These are phyloP conservation scores for Podospora pseudoanserina DNA, from an alignment of 495 filamentous ascomycete genomes.

Conservation along the genomic window DNA sequence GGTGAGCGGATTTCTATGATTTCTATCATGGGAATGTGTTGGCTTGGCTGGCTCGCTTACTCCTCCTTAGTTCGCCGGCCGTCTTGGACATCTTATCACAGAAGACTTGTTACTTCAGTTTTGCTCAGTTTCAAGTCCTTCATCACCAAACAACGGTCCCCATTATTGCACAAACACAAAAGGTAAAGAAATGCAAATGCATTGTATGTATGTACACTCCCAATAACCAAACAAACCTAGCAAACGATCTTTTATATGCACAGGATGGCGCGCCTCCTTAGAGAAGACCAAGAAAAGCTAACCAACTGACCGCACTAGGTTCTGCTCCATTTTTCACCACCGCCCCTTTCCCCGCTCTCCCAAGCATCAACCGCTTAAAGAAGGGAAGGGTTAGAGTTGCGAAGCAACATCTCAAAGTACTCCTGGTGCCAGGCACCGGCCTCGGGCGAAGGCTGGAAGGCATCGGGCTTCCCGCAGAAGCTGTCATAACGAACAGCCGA, in stretches of 20 bases:
- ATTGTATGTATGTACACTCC: background rate
- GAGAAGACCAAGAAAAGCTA: background rate
- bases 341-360: background rate
- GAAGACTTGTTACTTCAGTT: too few relatives aligned
- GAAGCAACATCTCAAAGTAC: slow-evolving; percentile 67
- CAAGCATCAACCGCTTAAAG: slow-evolving; percentile 31
- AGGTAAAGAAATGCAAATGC: background rate
- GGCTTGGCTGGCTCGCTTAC: background rate
- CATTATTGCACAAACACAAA: background rate
- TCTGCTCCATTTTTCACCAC: background rate
- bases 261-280: background rate
- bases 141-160: background rate
- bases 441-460: slow-evolving; percentile 67
- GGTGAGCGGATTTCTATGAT: background rate
- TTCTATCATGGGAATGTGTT: background rate
- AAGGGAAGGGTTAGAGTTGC: slow-evolving; percentile 59
- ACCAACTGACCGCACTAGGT: background rate
- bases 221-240: background rate
- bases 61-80: background rate
- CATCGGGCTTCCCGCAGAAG: slow-evolving; percentile 63
- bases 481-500: slow-evolving; percentile 64
- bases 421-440: slow-evolving; percentile 77
- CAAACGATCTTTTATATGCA: background rate
- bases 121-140: too few relatives aligned
- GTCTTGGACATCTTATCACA: too few relatives aligned